Evolutionary conservation across 2,329 filamentous ascomycete genomes (phyloP).

Genomic region (Parastagonospora avenae): DNA sequence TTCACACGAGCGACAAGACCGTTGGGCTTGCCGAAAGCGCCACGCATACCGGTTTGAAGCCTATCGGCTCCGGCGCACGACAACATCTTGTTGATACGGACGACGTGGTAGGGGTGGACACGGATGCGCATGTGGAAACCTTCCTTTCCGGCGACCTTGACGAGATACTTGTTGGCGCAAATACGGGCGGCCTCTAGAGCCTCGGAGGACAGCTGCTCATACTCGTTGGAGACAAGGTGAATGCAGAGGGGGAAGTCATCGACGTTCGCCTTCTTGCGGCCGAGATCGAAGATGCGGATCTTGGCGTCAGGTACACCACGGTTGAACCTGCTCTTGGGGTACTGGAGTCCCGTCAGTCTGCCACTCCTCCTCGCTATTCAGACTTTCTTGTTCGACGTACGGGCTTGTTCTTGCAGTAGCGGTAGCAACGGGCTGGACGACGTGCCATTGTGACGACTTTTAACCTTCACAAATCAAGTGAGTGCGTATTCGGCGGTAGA

Average conservation of each 20-base stretch:
- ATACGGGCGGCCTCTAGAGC: constrained; percentile 99
- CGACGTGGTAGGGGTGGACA: constrained; percentile 99
- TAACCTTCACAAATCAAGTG: constrained; percentile 55
- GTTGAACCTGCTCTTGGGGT: constrained; percentile 99
- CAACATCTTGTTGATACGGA: constrained; percentile 99
- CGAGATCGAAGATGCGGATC: constrained; percentile 98
- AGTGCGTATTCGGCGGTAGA: constrained; percentile 34
- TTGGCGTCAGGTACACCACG: constrained; percentile 87
- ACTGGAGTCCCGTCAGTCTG: constrained; percentile 66
- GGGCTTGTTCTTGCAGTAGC: constrained; percentile 99
- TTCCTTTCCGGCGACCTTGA: constrained; percentile 73
- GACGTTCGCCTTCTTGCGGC: constrained; percentile 97
- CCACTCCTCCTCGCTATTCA: constrained; percentile 22
- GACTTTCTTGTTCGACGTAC: constrained; percentile 37
- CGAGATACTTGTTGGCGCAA: constrained; percentile 97
- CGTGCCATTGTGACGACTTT: constrained; percentile 88
- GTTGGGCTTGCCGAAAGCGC: constrained; percentile 99
- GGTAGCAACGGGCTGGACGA: constrained; percentile 99
- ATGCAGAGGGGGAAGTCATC: constrained; percentile 99
- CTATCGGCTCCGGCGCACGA: constrained; percentile 99
- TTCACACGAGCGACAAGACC: constrained; percentile 99
- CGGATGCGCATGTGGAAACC: constrained; percentile 74
- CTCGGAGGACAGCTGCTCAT: constrained; percentile 99
- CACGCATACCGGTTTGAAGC: constrained; percentile 99
- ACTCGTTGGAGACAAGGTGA: constrained; percentile 99